Evolutionary conservation across 2,329 filamentous ascomycete genomes (phyloP), one percentile per base, ranked within the genome.

Genomic region (Phaeoacremonium minimum): DNA sequence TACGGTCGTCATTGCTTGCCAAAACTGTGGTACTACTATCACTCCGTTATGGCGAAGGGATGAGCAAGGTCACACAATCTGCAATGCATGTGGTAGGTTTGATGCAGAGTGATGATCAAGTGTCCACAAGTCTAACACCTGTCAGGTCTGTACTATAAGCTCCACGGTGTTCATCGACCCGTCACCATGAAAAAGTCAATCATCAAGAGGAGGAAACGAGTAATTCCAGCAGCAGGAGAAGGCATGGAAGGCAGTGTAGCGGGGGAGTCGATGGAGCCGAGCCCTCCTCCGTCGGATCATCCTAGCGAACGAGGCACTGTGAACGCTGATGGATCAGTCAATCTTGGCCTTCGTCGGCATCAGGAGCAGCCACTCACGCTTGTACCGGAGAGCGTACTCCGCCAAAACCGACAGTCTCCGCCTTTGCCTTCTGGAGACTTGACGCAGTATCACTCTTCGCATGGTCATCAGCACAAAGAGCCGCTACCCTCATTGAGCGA

Each of bases 121-220:
- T n/a, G 9, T 26, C 22, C 22, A n/a, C 22, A 30, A 41, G 31
- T 41, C 42, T 59, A 44, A 60, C 40, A 31, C 28, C 18, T 34
- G 4, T 47, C n/a, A 95, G 89, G 91, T 5, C 69, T 98, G 4
- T 98, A 98, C 60, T 89, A 94, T 67, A 97, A 97, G 61, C 79
- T 98, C 4, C 93, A 98, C 57, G 90, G 90, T 37, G 82, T 89
- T 18, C 91, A 96, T 60, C 78, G 93, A 29, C 93, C 93, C 0
- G 87, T 93, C 5, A 88, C 88, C n/a, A 97, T 98, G 93, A 98
- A 97, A 63, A 97, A 96, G 61, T 85, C 88, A 4, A 86, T 95
- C 17, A 98, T 98, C 59, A 97, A 98, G 63, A 80, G 93, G 44
- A 77, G 93, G 42, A 97, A 97, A 71, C 83, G 93, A 40, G 89